Conservation (phyloP, 805 yeast genomes). For the Candida mattraensis region DNA sequence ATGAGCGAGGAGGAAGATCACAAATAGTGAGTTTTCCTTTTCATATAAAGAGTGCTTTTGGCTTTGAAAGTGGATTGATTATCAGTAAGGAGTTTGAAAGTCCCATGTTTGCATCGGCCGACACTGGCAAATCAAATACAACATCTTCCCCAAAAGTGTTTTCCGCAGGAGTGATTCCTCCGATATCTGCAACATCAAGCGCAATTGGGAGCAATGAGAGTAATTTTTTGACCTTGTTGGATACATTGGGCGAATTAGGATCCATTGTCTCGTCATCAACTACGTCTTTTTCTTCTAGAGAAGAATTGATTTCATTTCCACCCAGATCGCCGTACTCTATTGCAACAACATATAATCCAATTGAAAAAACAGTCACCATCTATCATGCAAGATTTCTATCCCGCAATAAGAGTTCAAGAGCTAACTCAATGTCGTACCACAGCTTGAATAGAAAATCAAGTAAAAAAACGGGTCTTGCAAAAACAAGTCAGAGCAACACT, state of each 20-base stretch:
- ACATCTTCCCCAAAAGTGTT: constrained; percentile 8
- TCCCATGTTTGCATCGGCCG: constrained; percentile 8
- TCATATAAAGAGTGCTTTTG: constrained; percentile 54
- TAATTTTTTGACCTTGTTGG: constrained; percentile 64
- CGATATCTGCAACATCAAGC: constrained; percentile 17
- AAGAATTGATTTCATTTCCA: constrained; percentile 59
- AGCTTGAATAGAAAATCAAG: constrained; percentile 24
- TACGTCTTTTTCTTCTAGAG: constrained; percentile 58
- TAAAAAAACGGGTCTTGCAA: constrained; percentile 22
- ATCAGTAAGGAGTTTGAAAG: constrained; percentile 26
- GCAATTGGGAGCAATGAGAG: constrained; percentile 22
- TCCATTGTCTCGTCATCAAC: constrained; percentile 69
- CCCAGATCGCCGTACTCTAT: constrained; percentile 38
- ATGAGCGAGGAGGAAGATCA: constrained; percentile 57
- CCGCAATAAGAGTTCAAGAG: constrained; percentile 18
- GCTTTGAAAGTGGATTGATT: constrained; percentile 67
- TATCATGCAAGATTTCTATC: constrained; percentile 55
- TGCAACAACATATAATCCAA: constrained; percentile 55
- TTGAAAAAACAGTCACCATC: constrained; percentile 45
- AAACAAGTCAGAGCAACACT: constrained; percentile 5
- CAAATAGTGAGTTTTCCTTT: constrained; percentile 72
- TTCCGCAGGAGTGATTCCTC: constrained; percentile 14
- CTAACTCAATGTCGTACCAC: constrained; percentile 18
- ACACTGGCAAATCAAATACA: constrained; percentile 1
- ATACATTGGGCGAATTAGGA: constrained; percentile 75